Percentiles rank a stretch among this genome's conserved stretches.
Conservation (phyloP, 768 basidiomycete genomes). For the Boletus vinaceobasis region DNA sequence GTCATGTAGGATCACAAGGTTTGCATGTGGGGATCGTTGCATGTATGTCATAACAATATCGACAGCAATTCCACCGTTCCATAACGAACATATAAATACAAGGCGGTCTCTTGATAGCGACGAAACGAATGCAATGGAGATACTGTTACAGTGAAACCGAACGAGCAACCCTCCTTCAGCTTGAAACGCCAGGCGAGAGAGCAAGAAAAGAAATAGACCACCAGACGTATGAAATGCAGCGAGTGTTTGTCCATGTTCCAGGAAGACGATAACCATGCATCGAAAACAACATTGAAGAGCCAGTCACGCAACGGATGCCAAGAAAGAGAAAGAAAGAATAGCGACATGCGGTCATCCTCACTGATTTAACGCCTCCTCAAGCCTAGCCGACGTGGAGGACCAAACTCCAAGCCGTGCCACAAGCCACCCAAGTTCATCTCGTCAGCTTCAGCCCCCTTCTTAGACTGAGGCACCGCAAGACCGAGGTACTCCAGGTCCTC, state of each 20-base stretch:
- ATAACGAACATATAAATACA: too few species aligned
- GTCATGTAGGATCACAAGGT: background rate
- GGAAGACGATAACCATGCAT: slow-evolving; percentile 5
- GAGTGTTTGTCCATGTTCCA: slow-evolving; percentile 3
- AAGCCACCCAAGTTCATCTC: slow-evolving; percentile 29
- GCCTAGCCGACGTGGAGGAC: slow-evolving; percentile 7
- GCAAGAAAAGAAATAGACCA: background rate
- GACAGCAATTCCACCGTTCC: background rate
- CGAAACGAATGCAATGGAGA: background rate
- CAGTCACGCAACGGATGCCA: background rate
- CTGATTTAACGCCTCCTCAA: slow-evolving; percentile 8
- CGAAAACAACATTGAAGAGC: background rate
- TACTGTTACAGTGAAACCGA: background rate
- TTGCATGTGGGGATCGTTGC: background rate
- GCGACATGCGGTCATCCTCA: background rate
- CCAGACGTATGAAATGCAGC: background rate
- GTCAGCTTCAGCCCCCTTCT: slow-evolving; percentile 11
- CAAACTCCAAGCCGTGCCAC: slow-evolving; percentile 6
- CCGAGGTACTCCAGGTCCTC: slow-evolving; percentile 25
- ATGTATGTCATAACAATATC: background rate
- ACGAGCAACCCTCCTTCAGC: background rate
- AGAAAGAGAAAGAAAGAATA: background rate
- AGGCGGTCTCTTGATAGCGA: too few species aligned
- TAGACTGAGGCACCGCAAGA: background rate
- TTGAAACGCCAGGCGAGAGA: background rate